phyloP scores from a whole-genome alignment of 179 eudicot genomes.

The Beta macrorhiza region DNA sequence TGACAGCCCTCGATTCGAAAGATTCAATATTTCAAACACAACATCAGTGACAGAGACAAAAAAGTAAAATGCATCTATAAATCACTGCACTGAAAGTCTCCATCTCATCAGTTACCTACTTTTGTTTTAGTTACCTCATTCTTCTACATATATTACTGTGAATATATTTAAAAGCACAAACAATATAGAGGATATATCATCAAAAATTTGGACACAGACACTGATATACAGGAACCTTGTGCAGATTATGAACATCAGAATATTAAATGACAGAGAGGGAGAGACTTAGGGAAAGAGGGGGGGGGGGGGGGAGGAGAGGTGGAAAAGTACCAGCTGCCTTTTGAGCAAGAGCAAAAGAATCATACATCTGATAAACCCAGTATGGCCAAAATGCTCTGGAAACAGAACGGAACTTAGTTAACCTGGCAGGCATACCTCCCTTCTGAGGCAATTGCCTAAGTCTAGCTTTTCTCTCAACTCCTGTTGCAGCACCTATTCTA shows the following conservation, averaged over 20 bases:
- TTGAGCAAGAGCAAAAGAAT: slow-evolving; percentile 77
- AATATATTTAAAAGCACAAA: background rate
- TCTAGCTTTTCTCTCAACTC: slow-evolving; percentile 27
- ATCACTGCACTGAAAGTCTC: too few relatives aligned
- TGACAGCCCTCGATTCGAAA: background rate
- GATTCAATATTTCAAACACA: background rate
- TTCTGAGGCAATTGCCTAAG: slow-evolving; percentile 26
- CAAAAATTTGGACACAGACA: background rate
- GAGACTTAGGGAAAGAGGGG: background rate
- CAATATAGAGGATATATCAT: background rate
- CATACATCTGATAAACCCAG: slow-evolving; percentile 90
- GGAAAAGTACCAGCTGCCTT: slow-evolving; percentile 63
- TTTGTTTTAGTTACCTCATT: background rate
- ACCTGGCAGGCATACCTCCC: slow-evolving; percentile 25
- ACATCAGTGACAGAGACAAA: background rate
- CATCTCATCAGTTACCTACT: background rate
- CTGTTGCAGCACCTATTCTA: slow-evolving; percentile 32
- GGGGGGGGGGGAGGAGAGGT: background rate
- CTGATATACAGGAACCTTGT: background rate
- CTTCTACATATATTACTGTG: background rate
- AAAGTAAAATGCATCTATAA: slow-evolving; percentile 7
- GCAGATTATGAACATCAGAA: background rate
- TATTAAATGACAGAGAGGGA: background rate
- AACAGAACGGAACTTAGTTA: slow-evolving; percentile 46
- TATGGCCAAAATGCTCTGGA: slow-evolving; percentile 85